Conservation (phyloP, 805 yeast genomes). For the Ogataea populi-albae region DNA sequence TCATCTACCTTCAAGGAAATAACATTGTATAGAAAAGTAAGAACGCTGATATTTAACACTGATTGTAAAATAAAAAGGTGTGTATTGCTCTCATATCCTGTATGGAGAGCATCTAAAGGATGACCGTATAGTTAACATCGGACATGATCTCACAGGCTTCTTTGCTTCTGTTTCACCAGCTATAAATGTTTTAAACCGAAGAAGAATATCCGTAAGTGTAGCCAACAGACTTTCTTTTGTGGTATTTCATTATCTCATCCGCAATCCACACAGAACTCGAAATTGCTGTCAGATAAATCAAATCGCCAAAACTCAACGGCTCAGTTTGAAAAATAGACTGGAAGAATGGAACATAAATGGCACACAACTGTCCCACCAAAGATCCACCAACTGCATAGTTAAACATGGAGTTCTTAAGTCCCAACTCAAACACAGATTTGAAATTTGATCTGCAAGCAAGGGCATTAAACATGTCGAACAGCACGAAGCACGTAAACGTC, state of each 20-base stretch:
- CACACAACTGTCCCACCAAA: conserved; percentile 85
- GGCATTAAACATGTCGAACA: conserved; percentile 97
- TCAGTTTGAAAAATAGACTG: conserved; percentile 94
- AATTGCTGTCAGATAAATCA: conserved; percentile 56
- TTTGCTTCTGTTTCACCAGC: too few species aligned
- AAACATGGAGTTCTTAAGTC: conserved; percentile 84
- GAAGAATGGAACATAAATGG: conserved; percentile 89
- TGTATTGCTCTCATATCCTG: too few species aligned
- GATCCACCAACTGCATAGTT: conserved; percentile 90
- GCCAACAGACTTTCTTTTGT: conserved; percentile 16
- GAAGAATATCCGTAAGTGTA: conserved; percentile 27
- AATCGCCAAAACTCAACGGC: conserved; percentile 70
- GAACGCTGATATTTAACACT: too few species aligned
- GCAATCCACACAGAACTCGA: conserved; percentile 81
- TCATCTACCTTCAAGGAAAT: too few species aligned
- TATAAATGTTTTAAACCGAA: conserved; percentile 28
- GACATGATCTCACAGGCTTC: too few species aligned
- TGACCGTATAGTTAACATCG: too few species aligned
- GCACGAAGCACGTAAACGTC: conserved; percentile 97
- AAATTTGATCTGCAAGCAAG: conserved; percentile 85
- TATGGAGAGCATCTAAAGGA: too few species aligned
- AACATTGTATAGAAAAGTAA: too few species aligned
- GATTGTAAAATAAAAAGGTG: too few species aligned
- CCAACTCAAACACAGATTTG: conserved; percentile 80
- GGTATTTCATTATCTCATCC: conserved; percentile 76